Base-by-base conservation (phyloP, 129 eudicot species). In the Flaveria linearis region DNA sequence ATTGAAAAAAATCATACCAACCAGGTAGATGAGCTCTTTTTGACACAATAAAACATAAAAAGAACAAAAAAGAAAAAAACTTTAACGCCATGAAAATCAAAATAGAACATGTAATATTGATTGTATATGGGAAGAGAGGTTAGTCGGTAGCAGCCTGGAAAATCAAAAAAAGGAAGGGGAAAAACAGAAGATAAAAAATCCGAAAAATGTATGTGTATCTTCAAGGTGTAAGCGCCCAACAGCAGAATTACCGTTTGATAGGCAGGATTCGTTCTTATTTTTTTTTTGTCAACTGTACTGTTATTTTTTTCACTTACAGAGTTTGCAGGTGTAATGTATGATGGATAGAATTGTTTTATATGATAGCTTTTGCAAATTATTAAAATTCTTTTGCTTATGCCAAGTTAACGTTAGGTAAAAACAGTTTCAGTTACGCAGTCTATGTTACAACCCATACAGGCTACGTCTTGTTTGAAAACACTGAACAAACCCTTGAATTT, bases 111-210 rank as follows among this genome's bases (percentile, higher is more conserved):
- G 33, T 58, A 58, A 25, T 25, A 69, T 9, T 28, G 64, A 70
- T 73, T 90, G 91, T 88, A 88, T 66, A 90, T 86, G 85, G 93
- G 71, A 42, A 78, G 82, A 84, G 72, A 76, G 53, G 15, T 61
- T 74, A 78, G 85, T 26, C 12, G 26, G 69, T 42, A 74, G 78
- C 41, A 42, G 39, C 33, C 23, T 60, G 78, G 46, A 45, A 74
- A 60, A 58, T 23, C 57, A 30, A 42, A 74, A 42, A 36, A 71
- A 18, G 47, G 49, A 52, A 57, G 68, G 76, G 8, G n/a, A 66
- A 77, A 75, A 36, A 51, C 61, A 9, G 58, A 84, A 82, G 72
- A 52, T 74, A 83, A 63, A 30, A 80, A 86, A 81, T 71, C 72
- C 71, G 7, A 43, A 68, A 68, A 68, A 68, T 22, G 65, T 23